phyloP scores from a whole-genome alignment of 2,329 filamentous ascomycete species.

The Aspergillus unguis region DNA sequence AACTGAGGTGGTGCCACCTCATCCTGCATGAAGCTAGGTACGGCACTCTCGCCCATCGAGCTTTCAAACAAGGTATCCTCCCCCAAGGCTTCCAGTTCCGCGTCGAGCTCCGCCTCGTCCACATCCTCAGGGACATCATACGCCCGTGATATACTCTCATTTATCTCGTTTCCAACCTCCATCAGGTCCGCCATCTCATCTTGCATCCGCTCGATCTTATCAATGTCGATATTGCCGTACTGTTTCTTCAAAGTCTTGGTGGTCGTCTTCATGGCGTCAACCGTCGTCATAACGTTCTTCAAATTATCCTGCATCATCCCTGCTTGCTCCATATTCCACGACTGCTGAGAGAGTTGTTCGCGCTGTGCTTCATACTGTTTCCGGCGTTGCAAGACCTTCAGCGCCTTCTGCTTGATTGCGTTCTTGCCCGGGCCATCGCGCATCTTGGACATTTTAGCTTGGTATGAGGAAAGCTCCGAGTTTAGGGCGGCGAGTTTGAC shows the following conservation, averaged over 20 bases:
- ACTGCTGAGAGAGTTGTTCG: slow-evolving; percentile 88
- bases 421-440: slow-evolving; percentile 91
- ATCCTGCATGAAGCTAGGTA: slow-evolving; percentile 86
- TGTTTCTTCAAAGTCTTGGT: slow-evolving; percentile 90
- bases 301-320: slow-evolving; percentile 98
- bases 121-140: slow-evolving; percentile 97
- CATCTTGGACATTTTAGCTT: slow-evolving; percentile 84
- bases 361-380: slow-evolving; percentile 93
- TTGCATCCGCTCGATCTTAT: slow-evolving; percentile 96
- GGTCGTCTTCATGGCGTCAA: slow-evolving; percentile 95
- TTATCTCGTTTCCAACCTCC: slow-evolving; percentile 97
- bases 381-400: slow-evolving; percentile 88
- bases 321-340: slow-evolving; percentile 99
- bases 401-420: slow-evolving; percentile 88
- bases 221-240: slow-evolving; percentile 95
- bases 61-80: slow-evolving; percentile 89
- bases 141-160: slow-evolving; percentile 84
- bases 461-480: slow-evolving; percentile 83
- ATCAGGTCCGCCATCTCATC: slow-evolving; percentile 98
- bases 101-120: slow-evolving; percentile 92
- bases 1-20: slow-evolving; percentile 80
- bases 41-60: slow-evolving; percentile 56
- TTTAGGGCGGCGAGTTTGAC: slow-evolving; percentile 92
- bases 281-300: slow-evolving; percentile 97
- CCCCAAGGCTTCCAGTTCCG: slow-evolving; percentile 89